Evolutionary conservation across 257 asterid species (phyloP), one percentile per base, ranked within the genome.

Genomic region (Mentha longifolia): DNA sequence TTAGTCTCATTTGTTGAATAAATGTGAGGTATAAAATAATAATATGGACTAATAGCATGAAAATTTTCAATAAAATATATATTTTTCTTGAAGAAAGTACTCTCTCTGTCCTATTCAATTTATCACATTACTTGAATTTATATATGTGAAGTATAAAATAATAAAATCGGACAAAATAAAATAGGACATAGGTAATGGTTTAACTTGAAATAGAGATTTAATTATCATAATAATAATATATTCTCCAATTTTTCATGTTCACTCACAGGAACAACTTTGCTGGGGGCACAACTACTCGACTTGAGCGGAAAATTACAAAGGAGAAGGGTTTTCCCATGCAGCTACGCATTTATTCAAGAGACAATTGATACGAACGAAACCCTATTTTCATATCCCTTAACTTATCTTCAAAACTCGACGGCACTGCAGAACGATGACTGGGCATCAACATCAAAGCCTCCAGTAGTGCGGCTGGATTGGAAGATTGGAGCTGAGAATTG

Each of bases 391-490:
- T 72, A 49, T 19, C 30, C 3, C 3, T 12, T 61, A 42, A 0
- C 12, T 2, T 17, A 20, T 13, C 65, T 63, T 11, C 5, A 52
- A 5, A 45, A 62, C 33, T 3, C 57, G 3, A 72, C 71, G 14
- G 30, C 46, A 0, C 6, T 72, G 47, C 11, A 4, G 15, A n/a
- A 39, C 5, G 54, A 25, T 22, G 7, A 63, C 7, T 2, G 51
- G 43, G 41, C 45, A n/a, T 31, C 65, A 7, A 5, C 7, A 7
- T 13, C 25, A n/a, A 54, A 28, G 14, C 33, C 43, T 20, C 64
- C 71, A 8, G 22, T 72, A 33, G 65, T 41, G 57, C 5, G 28
- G 58, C 30, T 72, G 37, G 71, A 54, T 15, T 73, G 77, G 77
- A 4, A 14, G 17, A 51, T 72, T 37, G 47, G 41, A 41, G 56